Evolutionary conservation across 495 filamentous ascomycete genomes (phyloP), one percentile per base, ranked within the genome.

Genomic region (Paragyromitra xinjiangensis): DNA sequence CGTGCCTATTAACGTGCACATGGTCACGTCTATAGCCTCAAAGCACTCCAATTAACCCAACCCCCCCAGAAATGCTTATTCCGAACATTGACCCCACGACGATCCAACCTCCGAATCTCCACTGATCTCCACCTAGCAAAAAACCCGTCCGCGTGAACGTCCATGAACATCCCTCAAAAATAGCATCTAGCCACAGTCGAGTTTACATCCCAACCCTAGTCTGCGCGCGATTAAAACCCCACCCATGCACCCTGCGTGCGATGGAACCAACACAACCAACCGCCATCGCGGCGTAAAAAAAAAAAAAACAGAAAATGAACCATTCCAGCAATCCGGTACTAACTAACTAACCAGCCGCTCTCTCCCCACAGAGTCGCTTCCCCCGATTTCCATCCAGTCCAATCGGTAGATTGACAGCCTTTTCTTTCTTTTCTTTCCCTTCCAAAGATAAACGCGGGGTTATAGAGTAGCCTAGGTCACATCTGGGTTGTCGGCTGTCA

Each of bases 371-470:
- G 51, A 69, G 26, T 69, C 71, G n/a, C 71, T 74, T 39, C 39
- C 22, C 16, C 12, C 19, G 53, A 63, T 64, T 61, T 50, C 45
- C 6, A 76, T 72, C 68, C 12, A 77, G 61, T 39, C 69, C 69
- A 77, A 77, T 77, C 74, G 74, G 74, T 56, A 73, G 55, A 73
- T 77, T 73, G 11, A 6, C 24, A 61, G 5, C 1, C 14, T 45
- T n/a, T n/a, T 19, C 48, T 61, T 55, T 75, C 63, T 62, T 29
- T 22, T 22, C 19, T 22, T 22, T 22, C 19, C 48, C 48, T 55
- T 75, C 63, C 71, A 73, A 73, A 68, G 71, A 73, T 69, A 71
- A 76, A 70, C 69, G 73, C 73, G 73, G 73, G 73, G 73, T 76
- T 34, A 34, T 34, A 34, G 29, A 34, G 70, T 62, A 19, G 45